Evolutionary conservation across 352 stramenopile species (phyloP), one percentile per base, ranked within the genome.

Genomic region (Phytophthora tubulina): DNA sequence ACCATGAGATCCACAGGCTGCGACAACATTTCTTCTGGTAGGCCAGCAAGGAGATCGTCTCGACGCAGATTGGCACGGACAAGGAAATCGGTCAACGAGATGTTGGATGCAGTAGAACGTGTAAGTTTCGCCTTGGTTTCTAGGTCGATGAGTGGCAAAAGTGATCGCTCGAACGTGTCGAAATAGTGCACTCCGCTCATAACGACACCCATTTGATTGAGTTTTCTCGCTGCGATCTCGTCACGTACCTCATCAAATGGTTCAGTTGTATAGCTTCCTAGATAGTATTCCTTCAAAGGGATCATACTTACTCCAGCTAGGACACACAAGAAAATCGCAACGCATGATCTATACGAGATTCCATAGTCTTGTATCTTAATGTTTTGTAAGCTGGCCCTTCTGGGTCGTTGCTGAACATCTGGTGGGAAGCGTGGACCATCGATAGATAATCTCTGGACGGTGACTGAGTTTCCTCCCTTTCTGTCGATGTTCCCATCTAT

Each of bases 161-260:
- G 55, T 0, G 63, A 31, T 3, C 67, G 76, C 3, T 67, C 58
- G 42, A 81, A 84, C 11, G 73, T 81, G 59, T 80, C 74, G 35
- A 73, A 79, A 41, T 75, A 79, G 61, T 84, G 77, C 9, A 80
- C 57, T 0, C 68, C 67, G 32, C 72, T 80, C 27, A 73, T 78
- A 36, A 80, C 60, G 32, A 77, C 56, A 15, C 58, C 67, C 30
- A 84, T 53, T 48, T 70, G 60, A 44, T 76, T 71, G 30, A 80
- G 68, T 57, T 79, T 76, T 14, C 75, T 60, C 7, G 67, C 75
- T 13, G 69, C 78, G 17, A 64, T 57, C 30, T 81, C 68, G 46
- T 85, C 75, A 9, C 78, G 59, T 30, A 85, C 65, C 64, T 85
- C 78, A 35, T 80, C 72, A 51, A 85, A 85, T 6, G 66, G 60